These are phyloP conservation scores for Dendrostoma leiphaemia DNA, from an alignment of 2,329 filamentous ascomycete genomes.

Conservation along the genomic window DNA sequence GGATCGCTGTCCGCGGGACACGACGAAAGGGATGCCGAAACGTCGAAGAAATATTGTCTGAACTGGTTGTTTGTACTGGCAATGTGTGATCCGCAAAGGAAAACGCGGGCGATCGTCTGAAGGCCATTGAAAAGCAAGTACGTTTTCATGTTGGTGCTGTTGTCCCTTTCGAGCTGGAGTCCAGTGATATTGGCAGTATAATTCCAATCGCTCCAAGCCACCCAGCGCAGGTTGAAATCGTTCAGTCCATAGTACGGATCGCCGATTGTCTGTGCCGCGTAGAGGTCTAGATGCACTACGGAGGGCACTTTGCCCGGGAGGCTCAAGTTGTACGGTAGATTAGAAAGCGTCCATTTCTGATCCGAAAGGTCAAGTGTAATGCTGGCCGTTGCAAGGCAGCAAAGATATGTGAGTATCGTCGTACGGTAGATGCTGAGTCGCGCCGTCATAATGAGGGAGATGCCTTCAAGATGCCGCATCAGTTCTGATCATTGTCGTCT, in stretches of 20 bases:
- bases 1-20: constrained; percentile 36
- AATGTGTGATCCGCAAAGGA: constrained; percentile 52
- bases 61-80: constrained; percentile 62
- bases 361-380: constrained; percentile 39
- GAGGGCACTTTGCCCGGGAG: constrained; percentile 55
- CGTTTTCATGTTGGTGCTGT: constrained; percentile 33
- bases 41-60: constrained; percentile 58
- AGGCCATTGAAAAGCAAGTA: constrained; percentile 62
- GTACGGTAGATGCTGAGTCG: background rate
- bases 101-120: constrained; percentile 58
- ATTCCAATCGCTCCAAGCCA: constrained; percentile 59
- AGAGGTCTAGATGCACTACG: constrained; percentile 58
- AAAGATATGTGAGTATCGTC: background rate
- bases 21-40: constrained; percentile 42
- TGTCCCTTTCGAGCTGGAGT: constrained; percentile 25
- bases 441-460: background rate
- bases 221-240: constrained; percentile 59
- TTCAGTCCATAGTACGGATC: constrained; percentile 51
- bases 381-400: constrained; percentile 7
- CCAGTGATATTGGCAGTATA: constrained; percentile 49
- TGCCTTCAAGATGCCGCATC: background rate
- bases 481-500: background rate
- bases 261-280: constrained; percentile 49
- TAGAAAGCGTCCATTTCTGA: constrained; percentile 43
- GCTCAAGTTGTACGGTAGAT: constrained; percentile 44